Evolutionary conservation across 345 rosid species (phyloP).

Genomic region (Salix koriyanagi): DNA sequence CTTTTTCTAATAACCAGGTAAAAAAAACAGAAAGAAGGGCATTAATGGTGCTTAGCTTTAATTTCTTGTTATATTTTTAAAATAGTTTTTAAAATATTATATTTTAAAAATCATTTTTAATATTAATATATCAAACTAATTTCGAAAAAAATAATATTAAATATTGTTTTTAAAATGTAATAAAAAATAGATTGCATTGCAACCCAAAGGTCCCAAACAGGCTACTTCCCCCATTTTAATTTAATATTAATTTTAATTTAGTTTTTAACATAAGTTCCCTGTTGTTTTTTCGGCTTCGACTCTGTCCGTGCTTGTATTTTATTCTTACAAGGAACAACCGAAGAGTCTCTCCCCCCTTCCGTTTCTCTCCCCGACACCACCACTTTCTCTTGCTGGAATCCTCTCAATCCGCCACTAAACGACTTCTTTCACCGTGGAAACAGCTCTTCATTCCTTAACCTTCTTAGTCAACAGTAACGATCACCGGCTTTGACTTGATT

Average conservation of each 20-base stretch:
- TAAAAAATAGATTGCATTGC: too few relatives aligned
- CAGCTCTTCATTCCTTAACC: not conserved
- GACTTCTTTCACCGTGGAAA: not conserved
- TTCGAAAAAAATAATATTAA: not conserved
- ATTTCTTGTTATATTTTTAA: too few relatives aligned
- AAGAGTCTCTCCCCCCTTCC: slow-evolving; percentile 5
- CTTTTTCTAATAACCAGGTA: not conserved
- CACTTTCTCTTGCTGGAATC: not conserved
- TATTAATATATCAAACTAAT: too few relatives aligned
- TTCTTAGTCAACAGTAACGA: slow-evolving; percentile 11
- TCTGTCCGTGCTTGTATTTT: slow-evolving; percentile 18
- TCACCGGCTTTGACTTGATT: slow-evolving; percentile 17
- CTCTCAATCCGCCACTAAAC: not conserved
- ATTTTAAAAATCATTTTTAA: too few relatives aligned
- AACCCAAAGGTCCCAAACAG: too few relatives aligned
- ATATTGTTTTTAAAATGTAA: too few relatives aligned
- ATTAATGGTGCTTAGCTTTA: slow-evolving; percentile 21
- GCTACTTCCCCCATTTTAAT: not conserved
- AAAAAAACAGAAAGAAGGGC: too few relatives aligned
- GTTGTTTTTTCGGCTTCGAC: slow-evolving; percentile 36
- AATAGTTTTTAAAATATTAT: too few relatives aligned
- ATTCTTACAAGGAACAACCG: not conserved
- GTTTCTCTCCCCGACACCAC: not conserved
- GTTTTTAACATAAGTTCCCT: not conserved
- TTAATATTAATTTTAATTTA: not conserved